phyloP scores from a whole-genome alignment of 805 yeast species.

The Metschnikowia borealis region DNA sequence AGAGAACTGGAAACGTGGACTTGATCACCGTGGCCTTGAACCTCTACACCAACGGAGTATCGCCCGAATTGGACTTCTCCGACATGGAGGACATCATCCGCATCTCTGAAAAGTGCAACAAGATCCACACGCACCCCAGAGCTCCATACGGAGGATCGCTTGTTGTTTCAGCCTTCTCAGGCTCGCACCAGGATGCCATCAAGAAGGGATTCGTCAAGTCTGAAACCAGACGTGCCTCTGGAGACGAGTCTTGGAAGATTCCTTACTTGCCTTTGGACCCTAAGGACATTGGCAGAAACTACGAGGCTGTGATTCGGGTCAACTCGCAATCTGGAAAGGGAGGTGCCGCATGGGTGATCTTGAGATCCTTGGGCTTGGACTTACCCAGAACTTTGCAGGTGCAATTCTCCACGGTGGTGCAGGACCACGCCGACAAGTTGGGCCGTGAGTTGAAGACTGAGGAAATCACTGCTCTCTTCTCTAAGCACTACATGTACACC shows the following conservation, averaged over 20 bases:
- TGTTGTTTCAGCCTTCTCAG: constrained; percentile 76
- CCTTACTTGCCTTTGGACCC: constrained; percentile 83
- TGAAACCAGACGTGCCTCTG: constrained; percentile 49
- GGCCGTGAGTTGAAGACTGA: constrained; percentile 69
- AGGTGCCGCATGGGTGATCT: constrained; percentile 80
- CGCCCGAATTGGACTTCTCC: constrained; percentile 69
- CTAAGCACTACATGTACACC: constrained; percentile 45
- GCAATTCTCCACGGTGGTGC: constrained; percentile 62
- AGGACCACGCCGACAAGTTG: constrained; percentile 55
- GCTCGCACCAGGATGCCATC: constrained; percentile 70
- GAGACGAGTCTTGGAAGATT: constrained; percentile 50
- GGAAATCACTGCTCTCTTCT: constrained; percentile 59
- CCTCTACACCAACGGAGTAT: constrained; percentile 73
- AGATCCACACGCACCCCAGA: constrained; percentile 68
- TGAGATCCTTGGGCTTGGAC: constrained; percentile 67
- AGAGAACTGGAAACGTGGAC: constrained; percentile 82
- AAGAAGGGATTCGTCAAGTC: constrained; percentile 60
- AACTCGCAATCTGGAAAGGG: constrained; percentile 88
- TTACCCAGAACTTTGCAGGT: constrained; percentile 71
- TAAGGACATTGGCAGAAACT: constrained; percentile 72
- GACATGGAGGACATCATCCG: constrained; percentile 64
- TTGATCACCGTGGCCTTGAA: constrained; percentile 70
- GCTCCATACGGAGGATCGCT: constrained; percentile 80
- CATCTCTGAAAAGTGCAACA: constrained; percentile 71
- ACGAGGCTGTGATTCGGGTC: constrained; percentile 79